Evolutionary conservation across 1,284 basidiomycete species (phyloP), one percentile per base, ranked within the genome.

Genomic region (Inonotus obliquus): DNA sequence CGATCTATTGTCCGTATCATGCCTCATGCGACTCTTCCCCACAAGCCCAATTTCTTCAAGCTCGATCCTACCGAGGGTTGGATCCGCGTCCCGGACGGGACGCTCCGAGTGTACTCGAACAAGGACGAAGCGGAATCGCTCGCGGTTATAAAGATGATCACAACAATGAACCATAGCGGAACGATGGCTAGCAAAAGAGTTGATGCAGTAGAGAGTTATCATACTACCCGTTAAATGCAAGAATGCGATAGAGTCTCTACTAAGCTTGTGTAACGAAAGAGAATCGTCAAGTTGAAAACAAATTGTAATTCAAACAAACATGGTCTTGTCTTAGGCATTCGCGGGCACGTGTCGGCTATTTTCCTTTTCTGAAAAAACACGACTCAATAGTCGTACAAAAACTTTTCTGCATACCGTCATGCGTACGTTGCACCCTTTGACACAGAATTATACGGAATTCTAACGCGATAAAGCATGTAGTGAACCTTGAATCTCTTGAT

Each of bases 101-200:
- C 69, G 83, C 81, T 9, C 94, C 96, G 0, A 85, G 90, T 63
- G 70, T 86, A 52, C 75, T 99, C 59, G 93, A 98, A 74, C 88
- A 96, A 73, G 96, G 94, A 1, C 78, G 93, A 61, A 91, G 82
- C 66, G 96, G 96, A 3, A 91, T 97, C 55, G 95, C 96, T 35
- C 83, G 89, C 65, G 92, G 91, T 4, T 98, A 99, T 72, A 76
- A 80, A 29, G 83, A 86, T 61, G 83, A 59, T 45, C 58, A 53
- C 19, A 35, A 23, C 19, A 32, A 39, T 5, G 11, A 11, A 21
- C 17, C 41, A 1, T n/a, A 17, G n/a, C 19, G 17, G 4, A 44
- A 44, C 19, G 41, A 44, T 4, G n/a, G n/a, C n/a, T n/a, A n/a
- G n/a, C n/a, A n/a, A n/a, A n/a, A n/a, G n/a, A n/a, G n/a, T n/a